phyloP scores from a whole-genome alignment of 2,329 filamentous ascomycete species.

The Fusarium staphyleae region DNA sequence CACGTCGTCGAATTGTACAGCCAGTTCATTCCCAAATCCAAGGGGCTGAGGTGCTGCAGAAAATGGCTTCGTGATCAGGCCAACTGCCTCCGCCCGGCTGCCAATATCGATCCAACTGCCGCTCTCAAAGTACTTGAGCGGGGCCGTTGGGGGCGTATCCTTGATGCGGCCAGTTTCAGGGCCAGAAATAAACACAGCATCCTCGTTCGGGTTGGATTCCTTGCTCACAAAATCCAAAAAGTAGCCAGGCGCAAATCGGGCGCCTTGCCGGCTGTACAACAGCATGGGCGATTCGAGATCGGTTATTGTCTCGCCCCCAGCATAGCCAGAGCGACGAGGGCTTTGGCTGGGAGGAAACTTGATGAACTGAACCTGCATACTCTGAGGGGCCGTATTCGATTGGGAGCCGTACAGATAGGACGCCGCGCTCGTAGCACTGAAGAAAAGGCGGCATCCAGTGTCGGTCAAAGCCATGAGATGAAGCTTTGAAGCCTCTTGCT shows the following conservation, averaged over 20 bases:
- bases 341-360: slow-evolving; percentile 77
- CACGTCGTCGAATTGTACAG: slow-evolving; percentile 90
- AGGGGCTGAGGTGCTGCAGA: slow-evolving; percentile 70
- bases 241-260: slow-evolving; percentile 83
- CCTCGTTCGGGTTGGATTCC: slow-evolving; percentile 65
- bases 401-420: slow-evolving; percentile 69
- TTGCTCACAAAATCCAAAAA: slow-evolving; percentile 84
- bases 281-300: slow-evolving; percentile 59
- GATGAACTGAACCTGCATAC: slow-evolving; percentile 97
- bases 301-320: slow-evolving; percentile 50
- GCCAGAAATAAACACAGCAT: slow-evolving; percentile 81
- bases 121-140: slow-evolving; percentile 75
- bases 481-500: slow-evolving; percentile 79
- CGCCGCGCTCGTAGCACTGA: slow-evolving; percentile 85
- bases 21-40: slow-evolving; percentile 93
- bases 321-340: slow-evolving; percentile 42
- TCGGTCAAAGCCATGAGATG: slow-evolving; percentile 90
- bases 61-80: slow-evolving; percentile 76
- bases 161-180: slow-evolving; percentile 89
- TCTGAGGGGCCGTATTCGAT: slow-evolving; percentile 76
- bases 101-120: slow-evolving; percentile 81
- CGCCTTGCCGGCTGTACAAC: slow-evolving; percentile 58
- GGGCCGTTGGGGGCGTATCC: slow-evolving; percentile 59
- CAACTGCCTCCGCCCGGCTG: slow-evolving; percentile 78
- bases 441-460: slow-evolving; percentile 88